A percentile compares a stretch with the other conserved stretches of the same genome.
Conservation (phyloP, 2,329 filamentous ascomycete species). For the Pseudonectria buxi region DNA sequence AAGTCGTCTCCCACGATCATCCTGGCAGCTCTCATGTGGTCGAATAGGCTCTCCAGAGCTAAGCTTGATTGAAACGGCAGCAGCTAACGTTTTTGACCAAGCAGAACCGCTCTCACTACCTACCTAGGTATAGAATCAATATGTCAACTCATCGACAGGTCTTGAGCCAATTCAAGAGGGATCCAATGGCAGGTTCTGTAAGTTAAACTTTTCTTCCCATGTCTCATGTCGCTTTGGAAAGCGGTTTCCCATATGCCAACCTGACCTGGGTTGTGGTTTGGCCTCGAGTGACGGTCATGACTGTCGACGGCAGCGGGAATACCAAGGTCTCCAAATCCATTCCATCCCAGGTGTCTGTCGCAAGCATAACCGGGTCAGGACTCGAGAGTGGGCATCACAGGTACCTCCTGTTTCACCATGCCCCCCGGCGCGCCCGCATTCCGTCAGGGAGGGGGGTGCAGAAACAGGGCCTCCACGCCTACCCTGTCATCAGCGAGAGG, state of each 20-base stretch:
- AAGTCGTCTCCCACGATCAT: conserved; percentile 14
- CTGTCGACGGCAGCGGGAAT: conserved; percentile 14
- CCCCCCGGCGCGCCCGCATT: conserved; percentile 33
- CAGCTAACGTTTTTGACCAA: conserved; percentile 11
- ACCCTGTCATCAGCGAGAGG: conserved; percentile 8
- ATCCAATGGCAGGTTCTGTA: conserved; percentile 22
- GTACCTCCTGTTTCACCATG: conserved; percentile 46
- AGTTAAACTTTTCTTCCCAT: conserved; percentile 12
- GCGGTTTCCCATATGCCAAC: too few relatives aligned
- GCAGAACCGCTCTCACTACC: conserved; percentile 9
- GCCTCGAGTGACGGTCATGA: conserved; percentile 20
- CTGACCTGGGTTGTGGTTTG: conserved; percentile 2
- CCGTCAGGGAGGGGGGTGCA: conserved; percentile 20
- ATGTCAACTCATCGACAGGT: conserved; percentile 26
- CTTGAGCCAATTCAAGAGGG: conserved; percentile 25
- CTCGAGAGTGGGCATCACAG: conserved; percentile 39
- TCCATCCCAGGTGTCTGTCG: conserved; percentile 28
- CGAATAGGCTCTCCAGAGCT: conserved; percentile 9
- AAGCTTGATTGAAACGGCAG: conserved; percentile 7
- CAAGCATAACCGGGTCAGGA: conserved; percentile 39
- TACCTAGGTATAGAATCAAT: conserved; percentile 18
- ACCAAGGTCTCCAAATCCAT: conserved; percentile 11
- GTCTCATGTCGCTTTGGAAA: not conserved
- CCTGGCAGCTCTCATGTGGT: conserved; percentile 8
- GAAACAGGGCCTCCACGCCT: conserved; percentile 14